Conservation (phyloP, 768 basidiomycete species). For the Cystobasidium ongulense region DNA sequence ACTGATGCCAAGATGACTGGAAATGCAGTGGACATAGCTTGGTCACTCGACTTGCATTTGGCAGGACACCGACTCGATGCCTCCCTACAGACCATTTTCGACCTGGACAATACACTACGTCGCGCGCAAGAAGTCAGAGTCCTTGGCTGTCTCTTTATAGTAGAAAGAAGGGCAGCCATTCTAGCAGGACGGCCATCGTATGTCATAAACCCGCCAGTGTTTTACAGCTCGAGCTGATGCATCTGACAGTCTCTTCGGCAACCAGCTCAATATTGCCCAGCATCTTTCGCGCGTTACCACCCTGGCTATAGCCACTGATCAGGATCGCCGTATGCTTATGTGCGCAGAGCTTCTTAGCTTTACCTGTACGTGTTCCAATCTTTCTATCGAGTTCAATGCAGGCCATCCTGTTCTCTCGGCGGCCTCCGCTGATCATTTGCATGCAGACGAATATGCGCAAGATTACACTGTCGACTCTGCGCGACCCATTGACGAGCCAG, state of each 20-base stretch:
- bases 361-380: no score
- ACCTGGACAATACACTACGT: not conserved
- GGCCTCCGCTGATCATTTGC: not conserved
- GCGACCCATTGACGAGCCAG: not conserved
- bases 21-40: not conserved
- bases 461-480: not conserved
- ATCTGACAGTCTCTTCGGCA: not conserved
- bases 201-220: not conserved
- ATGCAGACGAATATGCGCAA: not conserved
- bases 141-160: not conserved
- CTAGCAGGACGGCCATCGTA: not conserved
- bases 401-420: not conserved
- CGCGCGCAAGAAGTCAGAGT: not conserved
- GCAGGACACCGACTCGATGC: not conserved
- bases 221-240: not conserved
- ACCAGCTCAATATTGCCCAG: not conserved
- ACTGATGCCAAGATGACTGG: not conserved
- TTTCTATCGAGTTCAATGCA: no score
- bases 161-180: not conserved
- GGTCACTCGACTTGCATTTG: not conserved
- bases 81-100: not conserved
- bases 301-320: not conserved
- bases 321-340: not conserved
- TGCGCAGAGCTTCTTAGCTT: not conserved
- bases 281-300: not conserved